Conservation (phyloP, 441 rosid genomes). For the Gossypium lobatum region DNA sequence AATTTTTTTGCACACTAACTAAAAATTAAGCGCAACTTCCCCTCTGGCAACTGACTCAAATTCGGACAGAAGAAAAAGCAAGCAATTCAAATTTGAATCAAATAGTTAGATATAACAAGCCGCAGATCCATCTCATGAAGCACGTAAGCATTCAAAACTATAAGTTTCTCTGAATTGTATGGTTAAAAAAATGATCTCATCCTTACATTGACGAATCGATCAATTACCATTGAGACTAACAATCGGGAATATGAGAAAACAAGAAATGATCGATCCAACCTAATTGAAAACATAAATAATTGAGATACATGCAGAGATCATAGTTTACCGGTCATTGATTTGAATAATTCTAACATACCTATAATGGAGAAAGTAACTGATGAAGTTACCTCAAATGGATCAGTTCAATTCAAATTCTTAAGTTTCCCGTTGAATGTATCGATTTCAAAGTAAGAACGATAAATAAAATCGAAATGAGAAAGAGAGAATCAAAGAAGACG, state of each 20-base stretch:
- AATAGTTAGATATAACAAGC: background rate
- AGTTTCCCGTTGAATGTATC: background rate
- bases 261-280: conserved; percentile 8
- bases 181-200: conserved; percentile 12
- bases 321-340: conserved; percentile 11
- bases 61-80: background rate
- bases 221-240: conserved; percentile 11
- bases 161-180: background rate
- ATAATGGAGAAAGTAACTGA: background rate
- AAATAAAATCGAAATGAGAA: background rate
- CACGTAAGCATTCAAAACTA: background rate
- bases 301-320: conserved; percentile 3
- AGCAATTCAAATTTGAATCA: conserved; percentile 5
- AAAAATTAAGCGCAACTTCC: background rate
- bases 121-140: conserved; percentile 26
- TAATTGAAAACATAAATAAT: background rate
- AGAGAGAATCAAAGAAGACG: conserved; percentile 26
- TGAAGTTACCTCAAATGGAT: conserved; percentile 23
- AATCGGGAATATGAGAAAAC: background rate
- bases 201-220: conserved; percentile 11
- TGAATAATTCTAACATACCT: background rate
- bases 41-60: background rate
- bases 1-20: background rate
- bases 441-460: too few species aligned
- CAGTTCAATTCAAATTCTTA: conserved; percentile 7